Evolutionary conservation across 345 rosid species (phyloP).

Genomic region (Pugionium cornutum): DNA sequence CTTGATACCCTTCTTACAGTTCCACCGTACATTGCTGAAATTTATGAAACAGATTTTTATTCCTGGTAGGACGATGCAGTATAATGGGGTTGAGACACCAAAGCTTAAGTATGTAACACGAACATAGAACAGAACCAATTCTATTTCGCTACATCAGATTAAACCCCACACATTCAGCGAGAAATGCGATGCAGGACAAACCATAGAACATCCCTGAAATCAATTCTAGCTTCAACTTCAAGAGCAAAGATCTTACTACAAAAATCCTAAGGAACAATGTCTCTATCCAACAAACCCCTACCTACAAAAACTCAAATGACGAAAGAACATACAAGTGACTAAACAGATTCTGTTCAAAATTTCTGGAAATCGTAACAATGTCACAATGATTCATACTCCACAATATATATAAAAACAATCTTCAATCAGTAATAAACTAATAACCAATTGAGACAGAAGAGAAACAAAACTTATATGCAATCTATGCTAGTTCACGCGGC

Average conservation of each 20-base stretch:
- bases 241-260: background rate
- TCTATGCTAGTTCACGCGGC: background rate
- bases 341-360: background rate
- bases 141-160: background rate
- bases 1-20: slow-evolving; percentile 31
- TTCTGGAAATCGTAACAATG: background rate
- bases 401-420: background rate
- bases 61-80: slow-evolving; percentile 12
- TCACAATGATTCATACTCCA: slow-evolving; percentile 4
- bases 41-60: slow-evolving; percentile 8
- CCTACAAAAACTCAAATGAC: background rate
- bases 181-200: background rate
- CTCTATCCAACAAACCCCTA: background rate
- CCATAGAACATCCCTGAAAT: background rate
- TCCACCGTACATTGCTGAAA: slow-evolving; percentile 38
- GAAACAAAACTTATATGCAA: background rate
- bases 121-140: slow-evolving; percentile 4
- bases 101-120: background rate
- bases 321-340: background rate
- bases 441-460: background rate
- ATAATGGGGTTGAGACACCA: background rate
- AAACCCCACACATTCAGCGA: background rate
- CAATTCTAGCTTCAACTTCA: background rate
- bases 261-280: background rate
- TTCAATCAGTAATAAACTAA: background rate